Percentiles rank a stretch among this genome's conserved stretches.
Evolutionary conservation across 176 grass and related monocot species (phyloP).

Genomic region (Oryza meyeriana): DNA sequence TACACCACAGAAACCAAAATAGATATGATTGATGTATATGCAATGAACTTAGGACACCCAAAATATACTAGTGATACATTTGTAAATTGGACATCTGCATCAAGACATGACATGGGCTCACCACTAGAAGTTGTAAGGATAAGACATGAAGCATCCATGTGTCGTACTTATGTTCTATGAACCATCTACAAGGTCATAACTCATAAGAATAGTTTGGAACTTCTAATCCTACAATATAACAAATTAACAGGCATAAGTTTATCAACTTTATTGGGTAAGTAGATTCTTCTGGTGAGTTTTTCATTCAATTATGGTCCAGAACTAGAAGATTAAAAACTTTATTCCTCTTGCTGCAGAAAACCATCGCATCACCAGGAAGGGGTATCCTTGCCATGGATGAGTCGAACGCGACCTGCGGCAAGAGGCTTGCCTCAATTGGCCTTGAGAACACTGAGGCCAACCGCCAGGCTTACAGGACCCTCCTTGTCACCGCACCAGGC

Average conservation of each 20-base stretch:
- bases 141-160: not conserved
- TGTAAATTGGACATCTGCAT: slow-evolving; percentile 4
- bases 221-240: not conserved
- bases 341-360: slow-evolving; percentile 70
- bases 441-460: slow-evolving; percentile 99
- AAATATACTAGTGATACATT: not conserved
- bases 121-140: not conserved
- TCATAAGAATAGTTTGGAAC: not conserved
- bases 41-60: not conserved
- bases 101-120: not conserved
- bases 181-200: not conserved
- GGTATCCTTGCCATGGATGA: slow-evolving; percentile 99
- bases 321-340: slow-evolving; percentile 17
- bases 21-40: not conserved
- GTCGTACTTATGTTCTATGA: not conserved
- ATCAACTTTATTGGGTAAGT: slow-evolving; percentile 2
- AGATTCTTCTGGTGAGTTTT: not conserved
- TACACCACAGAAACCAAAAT: not conserved
- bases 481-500: slow-evolving; percentile 66
- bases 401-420: slow-evolving; percentile 94
- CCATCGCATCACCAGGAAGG: slow-evolving; percentile 81
- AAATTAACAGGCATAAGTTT: not conserved
- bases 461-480: slow-evolving; percentile 92
- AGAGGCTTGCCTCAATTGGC: slow-evolving; percentile 89
- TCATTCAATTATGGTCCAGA: not conserved